Evolutionary conservation across 2,329 filamentous ascomycete genomes (phyloP), one percentile per base, ranked within the genome.

Genomic region (Epichloe uncinata): DNA sequence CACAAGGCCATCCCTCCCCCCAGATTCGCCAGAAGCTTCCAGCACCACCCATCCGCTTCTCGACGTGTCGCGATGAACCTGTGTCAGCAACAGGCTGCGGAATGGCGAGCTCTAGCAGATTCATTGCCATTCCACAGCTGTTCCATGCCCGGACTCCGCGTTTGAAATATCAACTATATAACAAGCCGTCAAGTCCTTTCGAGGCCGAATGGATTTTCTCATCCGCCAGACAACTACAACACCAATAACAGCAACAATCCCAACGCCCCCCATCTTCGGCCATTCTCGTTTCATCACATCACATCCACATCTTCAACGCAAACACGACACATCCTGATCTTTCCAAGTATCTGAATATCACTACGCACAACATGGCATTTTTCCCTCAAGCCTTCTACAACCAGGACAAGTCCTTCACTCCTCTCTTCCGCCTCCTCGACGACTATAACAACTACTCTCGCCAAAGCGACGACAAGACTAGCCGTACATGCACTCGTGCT

Each of bases 371-470:
- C 64, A 82, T 82, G 78, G 73, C 78, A 57, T 69, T 81, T 69
- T 81, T 81, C 69, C 71, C 74, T 52, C 72, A 73, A 63, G 68
- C 68, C 60, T 67, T 73, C 58, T 71, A 75, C 70, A 65, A 70
- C 60, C 57, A 66, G 54, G 68, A 73, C 62, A 61, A 71, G 57
- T 73, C 73, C 64, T 78, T 80, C 65, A 72, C 71, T 37, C 75
- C 78, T 49, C 75, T 83, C 60, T 81, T 83, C 73, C 77, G 77
- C 52, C 72, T 83, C 53, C 74, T 83, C 46, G 77, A 82, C 58
- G 78, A 82, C 66, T 81, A 78, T 56, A 78, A 82, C 61, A 71
- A 66, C 61, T 79, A 81, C 66, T 69, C 67, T 54, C 69, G 68
- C 43, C 67, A 73, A 53, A 53, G 53, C 45, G 54, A 55, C 52